phyloP scores from a whole-genome alignment of 2,329 filamentous ascomycete genomes.

The Daldinia sp. region DNA sequence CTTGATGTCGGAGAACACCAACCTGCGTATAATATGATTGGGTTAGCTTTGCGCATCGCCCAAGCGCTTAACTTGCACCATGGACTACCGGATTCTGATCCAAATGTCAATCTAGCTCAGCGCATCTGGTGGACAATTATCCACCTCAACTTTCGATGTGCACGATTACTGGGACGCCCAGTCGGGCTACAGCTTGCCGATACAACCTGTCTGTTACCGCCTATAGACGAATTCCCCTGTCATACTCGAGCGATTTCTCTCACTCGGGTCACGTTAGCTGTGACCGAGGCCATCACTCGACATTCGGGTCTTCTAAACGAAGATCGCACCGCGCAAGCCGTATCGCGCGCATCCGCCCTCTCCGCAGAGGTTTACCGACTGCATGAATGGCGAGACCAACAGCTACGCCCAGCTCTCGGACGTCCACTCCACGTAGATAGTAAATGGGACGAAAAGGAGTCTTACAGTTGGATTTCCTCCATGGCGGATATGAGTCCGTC shows the following conservation, averaged over 20 bases:
- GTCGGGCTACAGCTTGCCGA: constrained; percentile 27
- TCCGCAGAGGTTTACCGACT: constrained; percentile 16
- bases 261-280: constrained; percentile 9
- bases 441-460: neutral
- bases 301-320: neutral
- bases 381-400: constrained; percentile 23
- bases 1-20: constrained; percentile 27
- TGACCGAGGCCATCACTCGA: constrained; percentile 18
- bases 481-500: constrained; percentile 13
- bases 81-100: constrained; percentile 11
- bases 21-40: constrained; percentile 30
- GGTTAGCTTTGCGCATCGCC: constrained; percentile 21
- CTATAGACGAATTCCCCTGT: constrained; percentile 4
- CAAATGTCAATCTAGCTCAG: constrained; percentile 5
- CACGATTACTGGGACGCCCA: constrained; percentile 23
- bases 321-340: constrained; percentile 15
- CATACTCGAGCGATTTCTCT: constrained; percentile 15
- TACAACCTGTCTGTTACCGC: constrained; percentile 13
- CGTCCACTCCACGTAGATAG: constrained; percentile 17
- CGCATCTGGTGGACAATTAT: constrained; percentile 28
- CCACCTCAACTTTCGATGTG: constrained; percentile 27
- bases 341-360: constrained; percentile 20
- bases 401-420: constrained; percentile 13
- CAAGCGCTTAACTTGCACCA: constrained; percentile 26
- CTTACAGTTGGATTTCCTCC: constrained; percentile 14